These are phyloP conservation scores for Suillus tomentosus DNA, from an alignment of 768 basidiomycete species.

Conservation along the genomic window DNA sequence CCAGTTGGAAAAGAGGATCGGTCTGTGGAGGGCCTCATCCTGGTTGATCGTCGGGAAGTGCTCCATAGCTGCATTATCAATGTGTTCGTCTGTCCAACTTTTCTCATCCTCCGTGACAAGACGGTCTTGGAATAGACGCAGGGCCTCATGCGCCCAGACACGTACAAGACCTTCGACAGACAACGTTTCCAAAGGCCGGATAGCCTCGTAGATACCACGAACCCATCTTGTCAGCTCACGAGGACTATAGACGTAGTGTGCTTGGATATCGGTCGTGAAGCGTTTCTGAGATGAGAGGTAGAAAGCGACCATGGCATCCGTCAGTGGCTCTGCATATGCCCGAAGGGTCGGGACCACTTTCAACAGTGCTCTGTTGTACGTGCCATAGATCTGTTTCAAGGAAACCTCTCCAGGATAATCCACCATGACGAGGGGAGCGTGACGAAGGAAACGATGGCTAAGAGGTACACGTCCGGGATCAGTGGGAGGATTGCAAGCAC, in stretches of 20 bases:
- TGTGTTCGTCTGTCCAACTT: constrained; percentile 91
- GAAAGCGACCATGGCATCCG: constrained; percentile 96
- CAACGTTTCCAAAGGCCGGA: constrained; percentile 90
- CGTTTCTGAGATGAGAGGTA: constrained; percentile 92
- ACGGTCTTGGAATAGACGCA: constrained; percentile 97
- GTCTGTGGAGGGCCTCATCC: constrained; percentile 83
- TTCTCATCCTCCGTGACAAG: constrained; percentile 92
- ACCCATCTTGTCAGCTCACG: constrained; percentile 98
- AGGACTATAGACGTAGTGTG: constrained; percentile 98
- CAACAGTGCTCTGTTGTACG: constrained; percentile 93
- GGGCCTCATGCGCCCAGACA: constrained; percentile 96
- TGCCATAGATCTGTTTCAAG: constrained; percentile 97
- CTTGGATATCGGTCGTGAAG: constrained; percentile 97
- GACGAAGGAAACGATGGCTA: constrained; percentile 94
- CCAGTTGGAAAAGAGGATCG: constrained; percentile 99
- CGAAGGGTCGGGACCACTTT: constrained; percentile 95
- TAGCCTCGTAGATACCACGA: constrained; percentile 95
- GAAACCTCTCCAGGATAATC: constrained; percentile 98
- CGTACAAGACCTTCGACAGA: constrained; percentile 94
- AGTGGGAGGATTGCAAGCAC: constrained; percentile 98
- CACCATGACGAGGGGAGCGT: constrained; percentile 97
- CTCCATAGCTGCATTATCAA: constrained; percentile 79
- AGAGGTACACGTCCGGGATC: constrained; percentile 99
- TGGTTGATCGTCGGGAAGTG: constrained; percentile 94
- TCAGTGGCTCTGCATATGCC: constrained; percentile 91